Conservation (phyloP, 257 asterid species). For the Capsicum chinense region DNA sequence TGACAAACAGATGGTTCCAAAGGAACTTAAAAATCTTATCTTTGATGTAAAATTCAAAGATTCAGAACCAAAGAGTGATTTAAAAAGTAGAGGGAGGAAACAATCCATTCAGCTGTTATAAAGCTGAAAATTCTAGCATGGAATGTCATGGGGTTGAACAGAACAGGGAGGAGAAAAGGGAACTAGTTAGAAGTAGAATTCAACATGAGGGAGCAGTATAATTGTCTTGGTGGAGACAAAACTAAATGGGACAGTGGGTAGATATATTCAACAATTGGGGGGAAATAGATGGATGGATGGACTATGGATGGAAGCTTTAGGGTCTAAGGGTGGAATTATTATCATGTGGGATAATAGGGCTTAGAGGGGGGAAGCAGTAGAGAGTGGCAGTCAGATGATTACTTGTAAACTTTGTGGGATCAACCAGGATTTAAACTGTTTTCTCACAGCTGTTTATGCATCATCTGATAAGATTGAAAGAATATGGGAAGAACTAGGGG, state of each 20-base stretch:
- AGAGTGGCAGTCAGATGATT: background rate
- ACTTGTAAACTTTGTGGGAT: background rate
- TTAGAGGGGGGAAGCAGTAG: background rate
- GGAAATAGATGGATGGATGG: background rate
- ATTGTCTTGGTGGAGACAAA: background rate
- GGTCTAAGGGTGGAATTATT: background rate
- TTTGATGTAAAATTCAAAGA: slow-evolving; percentile 1
- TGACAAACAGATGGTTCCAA: background rate
- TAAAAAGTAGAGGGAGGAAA: background rate
- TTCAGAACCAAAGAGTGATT: background rate
- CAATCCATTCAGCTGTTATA: background rate
- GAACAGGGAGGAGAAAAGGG: no score
- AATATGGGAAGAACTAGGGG: background rate
- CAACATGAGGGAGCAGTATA: no score
- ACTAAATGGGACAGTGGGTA: background rate
- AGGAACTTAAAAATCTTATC: background rate
- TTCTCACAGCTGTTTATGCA: background rate
- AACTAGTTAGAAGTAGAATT: no score
- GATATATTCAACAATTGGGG: no score
- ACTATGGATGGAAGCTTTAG: background rate
- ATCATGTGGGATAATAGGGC: background rate
- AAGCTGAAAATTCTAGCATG: background rate
- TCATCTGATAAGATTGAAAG: background rate
- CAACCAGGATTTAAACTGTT: background rate
- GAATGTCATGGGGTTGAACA: background rate